These are phyloP conservation scores for Colletotrichum horii DNA, from an alignment of 2,329 filamentous ascomycete genomes.

Conservation along the genomic window DNA sequence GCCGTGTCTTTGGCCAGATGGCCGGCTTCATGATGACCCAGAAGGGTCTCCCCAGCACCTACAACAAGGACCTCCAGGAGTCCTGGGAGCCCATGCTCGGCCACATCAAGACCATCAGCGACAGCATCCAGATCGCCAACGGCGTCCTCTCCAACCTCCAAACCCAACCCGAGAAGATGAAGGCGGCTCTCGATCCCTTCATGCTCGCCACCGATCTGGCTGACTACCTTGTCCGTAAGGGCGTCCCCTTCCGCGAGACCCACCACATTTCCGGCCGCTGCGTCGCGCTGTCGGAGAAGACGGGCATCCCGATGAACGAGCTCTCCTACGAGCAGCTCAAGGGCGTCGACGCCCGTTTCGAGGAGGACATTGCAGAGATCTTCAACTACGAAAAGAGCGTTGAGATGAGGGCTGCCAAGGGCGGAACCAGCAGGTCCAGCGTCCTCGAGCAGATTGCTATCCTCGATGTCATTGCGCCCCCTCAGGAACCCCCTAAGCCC, in stretches of 20 bases:
- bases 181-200: constrained; percentile 76
- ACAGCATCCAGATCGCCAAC: constrained; percentile 83
- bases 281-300: constrained; percentile 71
- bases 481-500: too few relatives aligned
- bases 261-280: constrained; percentile 78
- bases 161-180: constrained; percentile 77
- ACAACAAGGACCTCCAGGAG: constrained; percentile 95
- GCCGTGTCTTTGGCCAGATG: constrained; percentile 81
- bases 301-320: constrained; percentile 71
- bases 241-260: constrained; percentile 79
- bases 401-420: constrained; percentile 77
- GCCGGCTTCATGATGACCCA: constrained; percentile 77
- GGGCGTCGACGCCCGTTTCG: constrained; percentile 72
- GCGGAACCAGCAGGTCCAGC: constrained; percentile 76
- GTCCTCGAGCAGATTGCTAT: constrained; percentile 69
- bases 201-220: constrained; percentile 81
- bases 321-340: constrained; percentile 70
- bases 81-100: constrained; percentile 86
- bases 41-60: constrained; percentile 77
- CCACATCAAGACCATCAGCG: constrained; percentile 78
- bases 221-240: constrained; percentile 68
- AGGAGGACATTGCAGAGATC: constrained; percentile 70
- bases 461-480: too few relatives aligned
- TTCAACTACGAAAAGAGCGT: constrained; percentile 87
- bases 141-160: constrained; percentile 78